Evolutionary conservation across 495 filamentous ascomycete genomes (phyloP).

Genomic region (Penicillium alfredii): DNA sequence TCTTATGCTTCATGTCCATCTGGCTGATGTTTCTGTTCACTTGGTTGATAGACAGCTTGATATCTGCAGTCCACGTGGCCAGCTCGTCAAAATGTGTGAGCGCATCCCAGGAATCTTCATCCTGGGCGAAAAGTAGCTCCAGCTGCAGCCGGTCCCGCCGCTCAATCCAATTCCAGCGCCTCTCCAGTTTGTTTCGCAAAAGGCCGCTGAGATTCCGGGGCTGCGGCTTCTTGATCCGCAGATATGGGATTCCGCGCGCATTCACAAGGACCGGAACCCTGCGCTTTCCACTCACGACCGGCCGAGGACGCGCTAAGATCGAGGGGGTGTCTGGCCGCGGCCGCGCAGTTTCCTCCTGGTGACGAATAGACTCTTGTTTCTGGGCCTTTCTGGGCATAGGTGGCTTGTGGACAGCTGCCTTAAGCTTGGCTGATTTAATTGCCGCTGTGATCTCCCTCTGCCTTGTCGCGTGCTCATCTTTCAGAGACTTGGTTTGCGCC

Average conservation of each 20-base stretch:
- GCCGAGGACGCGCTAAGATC: constrained; percentile 40
- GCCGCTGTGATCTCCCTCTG: constrained; percentile 14
- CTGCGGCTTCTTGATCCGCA: constrained; percentile 67
- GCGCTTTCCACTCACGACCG: constrained; percentile 46
- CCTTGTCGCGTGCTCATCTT: constrained; percentile 12
- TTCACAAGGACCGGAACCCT: constrained; percentile 55
- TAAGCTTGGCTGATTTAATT: too few species aligned
- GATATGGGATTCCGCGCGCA: constrained; percentile 57
- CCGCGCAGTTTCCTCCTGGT: constrained; percentile 23
- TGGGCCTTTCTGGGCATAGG: constrained; percentile 19
- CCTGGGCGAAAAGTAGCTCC: constrained; percentile 36
- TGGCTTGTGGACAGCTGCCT: too few species aligned
- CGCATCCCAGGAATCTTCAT: constrained; percentile 57
- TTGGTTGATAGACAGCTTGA: constrained; percentile 13
- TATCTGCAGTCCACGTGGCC: constrained; percentile 21
- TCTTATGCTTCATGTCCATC: constrained; percentile 21
- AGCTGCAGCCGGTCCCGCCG: constrained; percentile 26
- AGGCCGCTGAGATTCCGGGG: constrained; percentile 50
- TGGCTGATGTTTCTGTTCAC: constrained; percentile 17
- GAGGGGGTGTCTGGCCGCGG: constrained; percentile 36
- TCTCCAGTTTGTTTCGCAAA: constrained; percentile 47
- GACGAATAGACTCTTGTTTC: constrained; percentile 22
- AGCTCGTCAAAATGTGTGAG: constrained; percentile 22
- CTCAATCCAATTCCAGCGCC: constrained; percentile 31
- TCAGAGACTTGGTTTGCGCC: constrained; percentile 11